Evolutionary conservation across 2,329 filamentous ascomycete genomes (phyloP).

Genomic region (Blumeria hordei): DNA sequence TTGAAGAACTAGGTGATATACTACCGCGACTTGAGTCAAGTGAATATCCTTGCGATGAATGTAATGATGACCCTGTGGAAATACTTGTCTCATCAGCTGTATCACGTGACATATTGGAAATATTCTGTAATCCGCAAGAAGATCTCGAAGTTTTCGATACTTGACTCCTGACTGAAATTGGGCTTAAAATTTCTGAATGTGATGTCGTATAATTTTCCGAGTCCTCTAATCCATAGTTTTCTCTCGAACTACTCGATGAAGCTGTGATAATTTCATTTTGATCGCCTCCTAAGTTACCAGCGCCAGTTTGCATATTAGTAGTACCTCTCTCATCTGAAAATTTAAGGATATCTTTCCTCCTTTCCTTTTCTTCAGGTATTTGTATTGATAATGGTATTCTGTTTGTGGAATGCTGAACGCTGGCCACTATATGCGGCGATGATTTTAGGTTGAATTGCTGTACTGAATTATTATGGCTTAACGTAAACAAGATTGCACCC

Average conservation of each 20-base stretch:
- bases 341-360: conserved; percentile 17
- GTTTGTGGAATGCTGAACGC: conserved; percentile 65
- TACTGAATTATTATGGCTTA: conserved; percentile 68
- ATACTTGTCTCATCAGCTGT: conserved; percentile 33
- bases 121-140: conserved; percentile 18
- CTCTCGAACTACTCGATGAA: too few relatives aligned
- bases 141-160: conserved; percentile 24
- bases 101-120: conserved; percentile 27
- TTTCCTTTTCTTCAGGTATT: conserved; percentile 52
- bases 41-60: conserved; percentile 13
- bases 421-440: conserved; percentile 54
- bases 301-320: conserved; percentile 29
- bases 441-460: conserved; percentile 92
- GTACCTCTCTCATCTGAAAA: conserved; percentile 10
- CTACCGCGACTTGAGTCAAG: conserved; percentile 21
- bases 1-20: conserved; percentile 29
- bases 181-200: conserved; percentile 5
- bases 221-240: too few relatives aligned
- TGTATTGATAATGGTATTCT: conserved; percentile 60
- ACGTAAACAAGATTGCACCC: conserved; percentile 74
- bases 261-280: too few relatives aligned
- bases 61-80: conserved; percentile 32
- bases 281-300: conserved; percentile 46
- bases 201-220: too few relatives aligned
- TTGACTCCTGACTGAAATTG: conserved; percentile 14